Percentiles rank a stretch among this genome's conserved stretches.
Conservation (phyloP, 495 filamentous ascomycete species). For the Penicillium soppii region DNA sequence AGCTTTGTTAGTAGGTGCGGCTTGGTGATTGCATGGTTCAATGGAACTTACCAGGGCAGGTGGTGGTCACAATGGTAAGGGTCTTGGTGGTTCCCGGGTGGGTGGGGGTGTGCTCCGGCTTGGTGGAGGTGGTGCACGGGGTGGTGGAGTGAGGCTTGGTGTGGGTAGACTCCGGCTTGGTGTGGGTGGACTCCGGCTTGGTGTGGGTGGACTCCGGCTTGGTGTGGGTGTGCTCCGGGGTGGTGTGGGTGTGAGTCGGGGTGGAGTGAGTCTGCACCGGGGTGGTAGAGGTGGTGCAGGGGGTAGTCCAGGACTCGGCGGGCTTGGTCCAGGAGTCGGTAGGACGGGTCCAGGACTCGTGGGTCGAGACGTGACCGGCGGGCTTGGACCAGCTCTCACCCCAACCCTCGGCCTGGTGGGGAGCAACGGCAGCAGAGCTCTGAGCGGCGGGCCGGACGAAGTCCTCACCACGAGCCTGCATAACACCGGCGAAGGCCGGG, state of each 20-base stretch:
- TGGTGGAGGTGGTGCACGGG: background rate
- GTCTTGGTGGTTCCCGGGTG: conserved; percentile 31
- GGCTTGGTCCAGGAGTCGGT: conserved; percentile 3
- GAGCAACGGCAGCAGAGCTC: conserved; percentile 2
- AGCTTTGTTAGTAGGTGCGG: conserved; percentile 12
- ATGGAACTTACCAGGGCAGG: conserved; percentile 34
- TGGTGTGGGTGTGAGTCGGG: conserved; percentile 1
- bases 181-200: conserved; percentile 1
- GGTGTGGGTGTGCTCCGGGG: background rate
- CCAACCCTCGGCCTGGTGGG: conserved; percentile 4
- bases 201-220: conserved; percentile 10
- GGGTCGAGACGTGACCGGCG: background rate
- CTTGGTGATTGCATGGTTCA: background rate
- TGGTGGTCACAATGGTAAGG: conserved; percentile 36
- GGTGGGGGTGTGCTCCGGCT: conserved; percentile 14
- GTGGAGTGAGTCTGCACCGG: conserved; percentile 7
- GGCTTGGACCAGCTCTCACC: conserved; percentile 13
- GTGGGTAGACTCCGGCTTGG: conserved; percentile 4
- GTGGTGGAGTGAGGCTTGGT: conserved; percentile 4
- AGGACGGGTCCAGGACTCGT: background rate
- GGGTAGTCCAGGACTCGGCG: conserved; percentile 8
- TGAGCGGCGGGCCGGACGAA: conserved; percentile 9
- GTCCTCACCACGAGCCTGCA: conserved; percentile 29
- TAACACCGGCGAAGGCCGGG: conserved; percentile 43
- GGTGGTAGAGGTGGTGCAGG: conserved; percentile 18